Evolutionary conservation across 2,329 filamentous ascomycete genomes (phyloP).

Genomic region (Trichoderma simmonsii): DNA sequence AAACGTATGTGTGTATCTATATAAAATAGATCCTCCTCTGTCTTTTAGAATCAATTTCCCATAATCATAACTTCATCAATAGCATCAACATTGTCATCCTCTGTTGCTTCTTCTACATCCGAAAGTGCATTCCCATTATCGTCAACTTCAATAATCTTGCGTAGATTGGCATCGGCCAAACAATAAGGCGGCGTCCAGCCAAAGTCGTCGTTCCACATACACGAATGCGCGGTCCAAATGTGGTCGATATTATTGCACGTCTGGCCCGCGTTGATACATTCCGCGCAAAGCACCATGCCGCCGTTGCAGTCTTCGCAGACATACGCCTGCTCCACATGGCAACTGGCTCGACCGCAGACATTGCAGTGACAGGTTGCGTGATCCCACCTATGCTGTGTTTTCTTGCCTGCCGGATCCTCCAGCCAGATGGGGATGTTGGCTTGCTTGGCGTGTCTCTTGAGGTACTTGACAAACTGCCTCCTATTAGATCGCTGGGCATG

Average conservation of each 20-base stretch:
- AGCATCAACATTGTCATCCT: not conserved
- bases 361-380: slow-evolving; percentile 3
- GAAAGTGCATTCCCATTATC: not conserved
- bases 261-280: slow-evolving; percentile 11
- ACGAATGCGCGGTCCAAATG: slow-evolving; percentile 12
- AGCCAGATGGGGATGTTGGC: not conserved
- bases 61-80: not conserved
- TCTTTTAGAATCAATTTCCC: not conserved
- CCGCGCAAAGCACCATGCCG: slow-evolving; percentile 9
- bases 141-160: not conserved
- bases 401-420: slow-evolving; percentile 2
- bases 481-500: not conserved
- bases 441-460: not conserved
- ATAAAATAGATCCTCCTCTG: not conserved
- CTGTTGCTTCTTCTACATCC: not conserved
- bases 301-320: slow-evolving; percentile 13
- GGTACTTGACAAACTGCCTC: not conserved
- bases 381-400: not conserved
- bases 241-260: slow-evolving; percentile 2
- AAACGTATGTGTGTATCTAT: not conserved
- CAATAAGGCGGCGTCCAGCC: not conserved
- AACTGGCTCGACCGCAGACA: slow-evolving; percentile 12
- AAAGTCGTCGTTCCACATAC: not conserved
- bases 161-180: not conserved
- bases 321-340: not conserved